Percentiles rank a stretch among this genome's conserved stretches.
These are phyloP conservation scores for Aspergillus bombycis DNA, from an alignment of 2,329 filamentous ascomycete species.

Conservation along the genomic window DNA sequence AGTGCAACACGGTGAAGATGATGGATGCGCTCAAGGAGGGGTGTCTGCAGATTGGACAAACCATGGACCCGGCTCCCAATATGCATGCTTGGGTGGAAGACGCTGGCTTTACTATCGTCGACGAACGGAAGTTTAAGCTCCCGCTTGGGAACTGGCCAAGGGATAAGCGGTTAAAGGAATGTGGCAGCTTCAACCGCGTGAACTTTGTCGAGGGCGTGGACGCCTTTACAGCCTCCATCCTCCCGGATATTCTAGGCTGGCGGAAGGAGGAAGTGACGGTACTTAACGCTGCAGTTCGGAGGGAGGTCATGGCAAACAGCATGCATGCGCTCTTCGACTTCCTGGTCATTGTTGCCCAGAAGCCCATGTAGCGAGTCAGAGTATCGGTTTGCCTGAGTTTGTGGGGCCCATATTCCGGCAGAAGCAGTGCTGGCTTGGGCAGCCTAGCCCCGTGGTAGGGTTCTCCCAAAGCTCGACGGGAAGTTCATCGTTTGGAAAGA, in stretches of 20 bases:
- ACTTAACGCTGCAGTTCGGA: constrained; percentile 19
- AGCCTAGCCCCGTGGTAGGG: background rate
- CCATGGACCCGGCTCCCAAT: constrained; percentile 21
- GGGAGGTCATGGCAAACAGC: constrained; percentile 13
- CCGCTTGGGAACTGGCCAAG: constrained; percentile 21
- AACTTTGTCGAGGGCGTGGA: constrained; percentile 23
- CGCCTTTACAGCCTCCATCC: constrained; percentile 19
- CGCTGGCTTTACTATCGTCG: constrained; percentile 16
- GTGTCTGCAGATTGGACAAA: constrained; percentile 16
- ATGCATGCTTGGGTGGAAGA: constrained; percentile 18
- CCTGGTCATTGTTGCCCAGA: constrained; percentile 17
- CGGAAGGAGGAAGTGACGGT: constrained; percentile 12
- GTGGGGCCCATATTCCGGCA: background rate
- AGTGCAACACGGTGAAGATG: constrained; percentile 18
- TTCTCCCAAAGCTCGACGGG: background rate
- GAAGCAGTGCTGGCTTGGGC: background rate
- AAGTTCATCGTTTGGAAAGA: background rate
- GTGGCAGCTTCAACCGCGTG: constrained; percentile 16
- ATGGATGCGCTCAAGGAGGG: constrained; percentile 20
- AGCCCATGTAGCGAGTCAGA: constrained; percentile 4
- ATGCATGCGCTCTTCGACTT: constrained; percentile 22
- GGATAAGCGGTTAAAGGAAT: constrained; percentile 20
- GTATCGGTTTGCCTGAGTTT: background rate
- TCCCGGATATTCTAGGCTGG: constrained; percentile 20
- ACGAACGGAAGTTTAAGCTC: constrained; percentile 11